phyloP scores from a whole-genome alignment of 1,284 basidiomycete species.

The Leccinum fuscescens region DNA sequence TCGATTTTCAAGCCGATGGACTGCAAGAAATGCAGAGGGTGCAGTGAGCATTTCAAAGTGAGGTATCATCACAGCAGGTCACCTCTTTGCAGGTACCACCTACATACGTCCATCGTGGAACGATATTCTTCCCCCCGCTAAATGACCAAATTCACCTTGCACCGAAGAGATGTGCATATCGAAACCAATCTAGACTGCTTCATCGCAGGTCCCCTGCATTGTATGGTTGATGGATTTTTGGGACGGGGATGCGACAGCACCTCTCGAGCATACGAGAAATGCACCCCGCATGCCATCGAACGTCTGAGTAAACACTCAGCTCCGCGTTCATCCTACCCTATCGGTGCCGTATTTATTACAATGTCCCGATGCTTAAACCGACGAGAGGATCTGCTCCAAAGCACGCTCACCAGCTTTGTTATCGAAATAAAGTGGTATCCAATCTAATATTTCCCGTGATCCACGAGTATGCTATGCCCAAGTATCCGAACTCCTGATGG shows the following conservation, averaged over 20 bases:
- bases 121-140: slow-evolving; percentile 21
- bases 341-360: not conserved
- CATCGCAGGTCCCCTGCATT: not conserved
- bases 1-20: slow-evolving; percentile 27
- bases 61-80: not conserved
- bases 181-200: slow-evolving; percentile 18
- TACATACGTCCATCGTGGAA: slow-evolving; percentile 25
- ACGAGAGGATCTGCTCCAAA: not conserved
- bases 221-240: slow-evolving; percentile 8
- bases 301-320: not conserved
- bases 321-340: not conserved
- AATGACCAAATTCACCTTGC: slow-evolving; percentile 27
- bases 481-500: not conserved
- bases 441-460: not conserved
- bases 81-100: slow-evolving; percentile 28
- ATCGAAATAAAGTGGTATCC: not conserved
- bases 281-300: not conserved
- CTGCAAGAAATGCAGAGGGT: slow-evolving; percentile 6
- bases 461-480: not conserved
- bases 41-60: not conserved
- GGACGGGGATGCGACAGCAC: not conserved
- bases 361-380: not conserved
- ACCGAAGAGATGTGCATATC: slow-evolving; percentile 6
- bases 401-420: not conserved
- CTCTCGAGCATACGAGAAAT: not conserved